These are phyloP conservation scores for Talaromyces sp. DNA, from an alignment of 2,329 filamentous ascomycete genomes.

Conservation along the genomic window DNA sequence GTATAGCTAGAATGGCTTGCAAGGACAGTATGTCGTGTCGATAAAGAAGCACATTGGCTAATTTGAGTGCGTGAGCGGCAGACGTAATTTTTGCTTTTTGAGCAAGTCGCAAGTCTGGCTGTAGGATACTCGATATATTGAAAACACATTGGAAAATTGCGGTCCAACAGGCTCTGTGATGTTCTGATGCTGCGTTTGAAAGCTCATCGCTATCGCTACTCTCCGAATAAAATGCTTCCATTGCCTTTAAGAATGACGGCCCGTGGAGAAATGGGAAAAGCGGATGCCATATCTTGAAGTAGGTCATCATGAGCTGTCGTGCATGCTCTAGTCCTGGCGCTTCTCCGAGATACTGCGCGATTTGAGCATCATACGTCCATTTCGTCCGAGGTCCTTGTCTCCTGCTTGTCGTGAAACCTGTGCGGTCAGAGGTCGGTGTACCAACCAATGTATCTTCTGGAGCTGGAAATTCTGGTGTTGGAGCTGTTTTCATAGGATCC, in stretches of 20 bases:
- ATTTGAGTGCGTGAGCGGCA: constrained; percentile 35
- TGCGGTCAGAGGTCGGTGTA: constrained; percentile 23
- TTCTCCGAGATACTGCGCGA: constrained; percentile 26
- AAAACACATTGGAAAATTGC: constrained; percentile 51
- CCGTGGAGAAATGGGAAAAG: constrained; percentile 53
- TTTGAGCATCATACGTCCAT: constrained; percentile 30
- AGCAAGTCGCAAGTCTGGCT: constrained; percentile 32
- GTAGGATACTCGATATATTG: constrained; percentile 43
- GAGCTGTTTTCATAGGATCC: constrained; percentile 19
- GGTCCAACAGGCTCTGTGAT: constrained; percentile 31
- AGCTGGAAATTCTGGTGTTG: constrained; percentile 26
- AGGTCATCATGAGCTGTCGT: constrained; percentile 46
- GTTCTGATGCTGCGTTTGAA: constrained; percentile 15
- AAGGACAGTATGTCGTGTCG: constrained; percentile 46
- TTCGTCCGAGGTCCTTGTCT: constrained; percentile 8
- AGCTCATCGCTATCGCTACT: background rate
- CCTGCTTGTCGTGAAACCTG: constrained; percentile 20
- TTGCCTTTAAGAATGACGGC: constrained; percentile 46
- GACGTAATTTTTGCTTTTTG: constrained; percentile 37
- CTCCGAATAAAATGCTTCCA: constrained; percentile 43
- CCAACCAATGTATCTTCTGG: constrained; percentile 32
- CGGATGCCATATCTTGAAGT: constrained; percentile 53
- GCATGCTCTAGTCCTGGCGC: constrained; percentile 32
- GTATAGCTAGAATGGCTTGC: constrained; percentile 48
- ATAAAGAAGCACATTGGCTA: constrained; percentile 38